Evolutionary conservation across 2,329 filamentous ascomycete genomes (phyloP).

Genomic region (Botrytis sinoallii): DNA sequence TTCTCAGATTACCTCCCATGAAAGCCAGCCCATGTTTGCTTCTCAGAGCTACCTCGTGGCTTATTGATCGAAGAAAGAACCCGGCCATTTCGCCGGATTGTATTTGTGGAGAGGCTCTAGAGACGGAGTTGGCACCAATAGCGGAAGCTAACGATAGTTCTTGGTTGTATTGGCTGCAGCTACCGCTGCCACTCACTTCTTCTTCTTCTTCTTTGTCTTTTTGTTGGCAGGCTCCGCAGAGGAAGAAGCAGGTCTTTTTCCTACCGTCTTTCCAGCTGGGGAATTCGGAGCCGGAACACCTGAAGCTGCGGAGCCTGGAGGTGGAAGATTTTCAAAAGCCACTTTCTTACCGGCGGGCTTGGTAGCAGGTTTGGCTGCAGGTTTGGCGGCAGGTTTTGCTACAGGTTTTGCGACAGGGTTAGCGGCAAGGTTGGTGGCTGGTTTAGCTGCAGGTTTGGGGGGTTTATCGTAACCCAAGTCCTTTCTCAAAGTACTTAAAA

Average conservation of each 20-base stretch:
- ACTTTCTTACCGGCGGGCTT: not conserved
- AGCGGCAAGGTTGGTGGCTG: not conserved
- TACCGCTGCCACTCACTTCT: not conserved
- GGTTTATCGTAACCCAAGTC: not conserved
- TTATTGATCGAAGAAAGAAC: not conserved
- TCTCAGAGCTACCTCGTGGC: not conserved
- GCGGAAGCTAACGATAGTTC: not conserved
- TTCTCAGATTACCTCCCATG: not conserved
- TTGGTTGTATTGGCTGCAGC: not conserved
- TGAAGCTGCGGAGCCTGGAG: not conserved
- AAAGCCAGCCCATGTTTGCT: too few species aligned
- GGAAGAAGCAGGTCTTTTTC: not conserved
- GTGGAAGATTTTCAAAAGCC: not conserved
- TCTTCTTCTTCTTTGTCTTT: not conserved
- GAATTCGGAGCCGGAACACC: not conserved
- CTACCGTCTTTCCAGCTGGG: not conserved
- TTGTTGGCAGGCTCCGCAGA: not conserved
- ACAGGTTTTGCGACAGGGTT: accelerated
- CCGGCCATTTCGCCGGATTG: not conserved
- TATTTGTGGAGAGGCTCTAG: not conserved
- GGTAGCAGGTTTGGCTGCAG: not conserved
- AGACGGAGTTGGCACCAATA: not conserved
- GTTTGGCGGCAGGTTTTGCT: too few species aligned
- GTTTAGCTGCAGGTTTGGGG: not conserved
- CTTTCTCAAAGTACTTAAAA: not conserved